Evolutionary conservation across 768 basidiomycete species (phyloP).

Genomic region (Kwoniella sp.): DNA sequence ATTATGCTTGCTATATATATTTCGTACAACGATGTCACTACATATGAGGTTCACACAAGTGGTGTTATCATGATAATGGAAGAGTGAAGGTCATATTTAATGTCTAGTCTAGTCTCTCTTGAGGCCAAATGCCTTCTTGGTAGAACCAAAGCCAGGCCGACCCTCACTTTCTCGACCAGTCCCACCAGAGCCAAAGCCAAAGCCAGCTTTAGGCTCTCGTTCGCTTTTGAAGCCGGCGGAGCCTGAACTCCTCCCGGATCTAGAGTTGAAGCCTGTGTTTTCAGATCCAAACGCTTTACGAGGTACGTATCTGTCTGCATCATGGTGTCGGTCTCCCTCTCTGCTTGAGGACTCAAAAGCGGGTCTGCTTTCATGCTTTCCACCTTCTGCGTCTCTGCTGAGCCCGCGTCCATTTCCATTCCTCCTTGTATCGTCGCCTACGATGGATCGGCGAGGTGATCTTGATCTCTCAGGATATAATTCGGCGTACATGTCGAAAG

Average conservation of each 20-base stretch:
- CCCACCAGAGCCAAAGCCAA: background rate
- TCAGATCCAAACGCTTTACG: background rate
- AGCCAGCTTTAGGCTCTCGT: background rate
- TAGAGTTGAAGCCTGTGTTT: background rate
- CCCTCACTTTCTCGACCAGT: background rate
- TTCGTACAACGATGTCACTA: slow-evolving; percentile 2
- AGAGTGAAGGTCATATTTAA: background rate
- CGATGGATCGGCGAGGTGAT: background rate
- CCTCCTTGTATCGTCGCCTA: background rate
- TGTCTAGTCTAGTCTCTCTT: background rate
- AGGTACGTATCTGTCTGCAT: background rate
- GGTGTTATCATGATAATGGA: background rate
- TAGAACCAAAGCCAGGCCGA: background rate
- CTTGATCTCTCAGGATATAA: background rate
- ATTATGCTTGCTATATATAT: background rate
- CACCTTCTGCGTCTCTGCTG: background rate
- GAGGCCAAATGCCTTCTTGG: background rate
- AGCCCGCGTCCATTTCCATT: background rate
- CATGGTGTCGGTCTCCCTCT: background rate
- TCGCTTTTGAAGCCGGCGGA: background rate
- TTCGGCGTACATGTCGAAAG: background rate
- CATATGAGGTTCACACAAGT: too few species aligned
- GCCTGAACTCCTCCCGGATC: background rate
- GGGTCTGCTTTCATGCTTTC: background rate
- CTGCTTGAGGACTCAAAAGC: background rate